Percentiles rank a stretch among this genome's conserved stretches.
phyloP scores from a whole-genome alignment of 805 yeast genomes.

The Barnettozyma californica region DNA sequence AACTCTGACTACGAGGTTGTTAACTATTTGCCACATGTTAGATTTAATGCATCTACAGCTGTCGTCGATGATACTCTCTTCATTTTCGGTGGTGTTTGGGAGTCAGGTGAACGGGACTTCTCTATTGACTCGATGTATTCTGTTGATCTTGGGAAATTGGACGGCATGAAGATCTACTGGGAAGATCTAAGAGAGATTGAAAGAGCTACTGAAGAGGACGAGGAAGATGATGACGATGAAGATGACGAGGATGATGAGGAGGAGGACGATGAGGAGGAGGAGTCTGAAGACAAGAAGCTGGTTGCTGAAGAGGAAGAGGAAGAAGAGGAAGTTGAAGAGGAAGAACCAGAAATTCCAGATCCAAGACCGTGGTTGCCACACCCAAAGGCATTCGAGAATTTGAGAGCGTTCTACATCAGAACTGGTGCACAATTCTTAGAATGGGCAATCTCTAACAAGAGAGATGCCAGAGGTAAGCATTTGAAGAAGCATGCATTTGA shows the following conservation, averaged over 20 bases:
- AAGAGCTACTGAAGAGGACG: slow-evolving; percentile 44
- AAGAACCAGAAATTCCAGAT: slow-evolving; percentile 74
- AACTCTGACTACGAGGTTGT: slow-evolving; percentile 36
- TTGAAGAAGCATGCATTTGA: slow-evolving; percentile 87
- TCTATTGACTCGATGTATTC: slow-evolving; percentile 81
- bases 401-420: slow-evolving; percentile 80
- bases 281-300: slow-evolving; percentile 33
- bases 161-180: slow-evolving; percentile 87
- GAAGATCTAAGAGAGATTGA: slow-evolving; percentile 65
- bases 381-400: slow-evolving; percentile 86
- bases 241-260: slow-evolving; percentile 69
- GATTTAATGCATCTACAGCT: slow-evolving; percentile 82
- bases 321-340: slow-evolving; percentile 56
- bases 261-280: slow-evolving; percentile 55
- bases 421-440: slow-evolving; percentile 83
- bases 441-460: slow-evolving; percentile 87
- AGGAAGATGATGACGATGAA: slow-evolving; percentile 60
- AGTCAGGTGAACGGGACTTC: slow-evolving; percentile 80
- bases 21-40: slow-evolving; percentile 72
- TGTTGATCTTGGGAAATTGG: slow-evolving; percentile 78
- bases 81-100: slow-evolving; percentile 89
- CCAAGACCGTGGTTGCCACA: slow-evolving; percentile 96
- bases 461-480: slow-evolving; percentile 84
- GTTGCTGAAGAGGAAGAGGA: slow-evolving; percentile 49
- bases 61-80: slow-evolving; percentile 80